Percentiles rank a stretch among this genome's conserved stretches.
phyloP scores from a whole-genome alignment of 2,329 filamentous ascomycete species.

The Ophiostoma ulmi region DNA sequence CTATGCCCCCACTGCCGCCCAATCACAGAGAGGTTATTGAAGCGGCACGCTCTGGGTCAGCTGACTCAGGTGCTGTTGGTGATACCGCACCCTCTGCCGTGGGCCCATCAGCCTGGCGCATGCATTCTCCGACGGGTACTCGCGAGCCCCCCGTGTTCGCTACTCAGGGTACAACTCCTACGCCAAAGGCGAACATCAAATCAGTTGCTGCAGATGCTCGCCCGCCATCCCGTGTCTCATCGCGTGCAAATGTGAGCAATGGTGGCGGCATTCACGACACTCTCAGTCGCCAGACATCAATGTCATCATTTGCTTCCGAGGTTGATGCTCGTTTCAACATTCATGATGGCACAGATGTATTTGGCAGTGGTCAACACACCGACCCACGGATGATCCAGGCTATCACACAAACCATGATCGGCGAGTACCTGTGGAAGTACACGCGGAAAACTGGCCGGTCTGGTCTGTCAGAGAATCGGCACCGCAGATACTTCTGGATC shows the following conservation, averaged over 20 bases:
- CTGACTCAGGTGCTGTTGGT: slow-evolving; percentile 35
- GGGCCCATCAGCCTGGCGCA: slow-evolving; percentile 17
- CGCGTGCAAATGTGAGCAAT: slow-evolving; percentile 28
- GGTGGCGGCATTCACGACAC: slow-evolving; percentile 13
- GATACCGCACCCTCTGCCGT: slow-evolving; percentile 22
- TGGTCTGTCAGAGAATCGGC: slow-evolving; percentile 81
- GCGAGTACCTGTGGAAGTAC: slow-evolving; percentile 98
- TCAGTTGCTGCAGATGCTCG: slow-evolving; percentile 42
- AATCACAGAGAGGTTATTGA: slow-evolving; percentile 84
- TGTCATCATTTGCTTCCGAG: slow-evolving; percentile 94
- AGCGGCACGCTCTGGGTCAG: slow-evolving; percentile 60
- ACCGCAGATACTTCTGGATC: slow-evolving; percentile 97
- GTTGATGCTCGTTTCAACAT: slow-evolving; percentile 87
- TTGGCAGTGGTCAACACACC: slow-evolving; percentile 60
- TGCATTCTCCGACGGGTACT: slow-evolving; percentile 20
- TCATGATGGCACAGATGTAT: slow-evolving; percentile 45
- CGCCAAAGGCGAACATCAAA: slow-evolving; percentile 47
- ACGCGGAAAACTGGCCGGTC: slow-evolving; percentile 88
- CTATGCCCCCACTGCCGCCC: slow-evolving; percentile 66
- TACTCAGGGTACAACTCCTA: slow-evolving; percentile 45
- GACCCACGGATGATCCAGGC: slow-evolving; percentile 98
- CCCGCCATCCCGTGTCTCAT: slow-evolving; percentile 42
- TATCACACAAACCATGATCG: slow-evolving; percentile 99
- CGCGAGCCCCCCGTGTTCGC: slow-evolving; percentile 15
- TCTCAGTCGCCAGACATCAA: slow-evolving; percentile 66